Base-by-base conservation (phyloP, 306 rosid genomes). In the Aeschynomene evenia region DNA sequence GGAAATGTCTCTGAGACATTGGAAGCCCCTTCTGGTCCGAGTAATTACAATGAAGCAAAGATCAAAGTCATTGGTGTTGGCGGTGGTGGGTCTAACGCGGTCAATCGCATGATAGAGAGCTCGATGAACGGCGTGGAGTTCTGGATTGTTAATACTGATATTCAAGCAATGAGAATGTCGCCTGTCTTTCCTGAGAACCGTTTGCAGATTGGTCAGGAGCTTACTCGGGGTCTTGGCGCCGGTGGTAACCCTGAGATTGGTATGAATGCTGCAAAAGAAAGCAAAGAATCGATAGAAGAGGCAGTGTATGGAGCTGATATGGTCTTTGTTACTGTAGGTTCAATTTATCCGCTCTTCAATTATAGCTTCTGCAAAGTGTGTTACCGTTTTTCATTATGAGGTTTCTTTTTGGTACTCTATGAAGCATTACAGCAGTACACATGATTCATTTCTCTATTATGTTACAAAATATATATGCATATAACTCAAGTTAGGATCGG, bases 231-330 rank as follows among this genome's bases (percentile, higher is more conserved):
- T 63, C 99, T 94, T 65, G 99, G 99, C 16, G 97, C 99, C 1
- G 99, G 99, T 78, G 99, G 99, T 36, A 91, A 90, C 80, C 99
- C 99, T 1, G 99, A 94, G 63, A 87, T 94, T 76, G 99, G 99
- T 59, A 94, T 94, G 99, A 94, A 84, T 85, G 99, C 99, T 76
- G 99, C 99, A 31, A 84, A 94, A 68, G 99, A 94, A 71, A 94
- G 99, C 80, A 84, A 74, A 75, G 87, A 89, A 54, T 86, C 91
- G 0, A 86, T 94, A 68, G 92, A 94, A 77, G 97, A 83, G 82
- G 92, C 99, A 0, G 89, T 94, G 70, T 83, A 77, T 75, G 99
- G 99, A 64, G 75, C 99, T 68, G 99, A 94, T 59, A 94, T 94
- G 99, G 97, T 94, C 71, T 94, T 94, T 66, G 99, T 94, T 54